Base-by-base conservation (phyloP, 2,329 filamentous ascomycete genomes). In the Arthroderma uncinatum region DNA sequence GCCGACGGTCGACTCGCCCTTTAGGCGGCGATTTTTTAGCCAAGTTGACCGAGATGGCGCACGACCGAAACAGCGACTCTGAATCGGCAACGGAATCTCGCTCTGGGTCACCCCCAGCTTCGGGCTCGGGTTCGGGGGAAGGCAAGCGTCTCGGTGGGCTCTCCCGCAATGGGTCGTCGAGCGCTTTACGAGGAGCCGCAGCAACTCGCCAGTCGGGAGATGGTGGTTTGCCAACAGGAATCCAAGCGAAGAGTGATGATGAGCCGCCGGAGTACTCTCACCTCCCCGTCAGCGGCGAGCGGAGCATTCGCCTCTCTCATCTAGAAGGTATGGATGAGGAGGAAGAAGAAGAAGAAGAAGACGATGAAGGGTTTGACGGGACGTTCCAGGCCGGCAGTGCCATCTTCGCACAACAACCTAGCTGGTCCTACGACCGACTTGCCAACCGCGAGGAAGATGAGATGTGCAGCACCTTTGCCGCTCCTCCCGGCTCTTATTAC, bases 131-230 rank as follows among this genome's bases (percentile, higher is more conserved):
- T 63, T 73, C 82, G 85, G 88, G 89, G 86, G 88, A 94, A 85
- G 89, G 82, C 75, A 83, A 77, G 83, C 85, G 86, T 82, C 87
- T 89, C 86, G 87, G 79, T 85, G 85, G 79, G 83, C 89, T 82
- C 82, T 92, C 85, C 84, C 85, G 78, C 79, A 84, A 77, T 92
- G 89, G 88, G 82, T 92, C 84, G 85, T 88, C 87, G 88, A 89
- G 86, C 86, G 86, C 82, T 82, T 88, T 81, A 80, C 79, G 72
- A 80, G 83, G 78, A 88, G 84, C 78, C 81, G 86, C 73, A 89
- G 86, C 78, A 84, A 82, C 73, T 86, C 84, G 72, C 82, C 84
- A 69, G 78, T 79, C 69, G 75, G 80, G 71, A 79, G 79, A 73
- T 78, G 79, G 69, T 83, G 80, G 81, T 79, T 79, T 74, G 73